Percentiles rank a stretch among this genome's conserved stretches.
Evolutionary conservation across 768 basidiomycete species (phyloP).

Genomic region (Tylopilus sp.): DNA sequence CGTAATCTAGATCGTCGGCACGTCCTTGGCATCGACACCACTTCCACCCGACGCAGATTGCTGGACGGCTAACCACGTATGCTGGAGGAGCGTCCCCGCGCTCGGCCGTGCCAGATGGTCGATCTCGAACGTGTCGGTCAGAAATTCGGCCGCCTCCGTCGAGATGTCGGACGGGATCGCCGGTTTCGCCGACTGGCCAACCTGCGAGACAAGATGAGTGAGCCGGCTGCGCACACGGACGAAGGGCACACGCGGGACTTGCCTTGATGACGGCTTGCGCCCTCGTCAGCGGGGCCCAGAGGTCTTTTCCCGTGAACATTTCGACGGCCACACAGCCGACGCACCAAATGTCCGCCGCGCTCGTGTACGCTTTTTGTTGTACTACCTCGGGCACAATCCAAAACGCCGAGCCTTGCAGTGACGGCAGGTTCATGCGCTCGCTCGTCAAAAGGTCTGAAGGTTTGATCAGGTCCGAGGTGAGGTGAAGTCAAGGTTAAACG

Average conservation of each 20-base stretch:
- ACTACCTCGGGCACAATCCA: slow-evolving; percentile 99
- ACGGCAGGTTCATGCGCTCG: slow-evolving; percentile 80
- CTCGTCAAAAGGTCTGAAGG: slow-evolving; percentile 43
- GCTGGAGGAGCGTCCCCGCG: slow-evolving; percentile 69
- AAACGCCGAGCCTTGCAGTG: slow-evolving; percentile 95
- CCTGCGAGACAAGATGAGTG: slow-evolving; percentile 36
- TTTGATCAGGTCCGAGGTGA: background rate
- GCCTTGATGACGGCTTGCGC: slow-evolving; percentile 99
- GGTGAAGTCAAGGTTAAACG: background rate
- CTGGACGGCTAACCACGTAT: slow-evolving; percentile 61
- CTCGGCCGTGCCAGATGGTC: slow-evolving; percentile 79
- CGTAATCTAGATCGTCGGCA: slow-evolving; percentile 31
- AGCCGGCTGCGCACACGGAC: background rate
- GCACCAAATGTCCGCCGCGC: slow-evolving; percentile 95
- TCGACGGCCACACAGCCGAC: slow-evolving; percentile 93
- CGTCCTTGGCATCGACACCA: slow-evolving; percentile 10
- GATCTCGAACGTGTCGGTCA: slow-evolving; percentile 82
- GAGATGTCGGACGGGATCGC: slow-evolving; percentile 90
- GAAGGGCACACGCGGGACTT: background rate
- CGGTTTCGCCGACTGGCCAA: slow-evolving; percentile 87
- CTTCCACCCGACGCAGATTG: slow-evolving; percentile 30
- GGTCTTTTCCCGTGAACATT: slow-evolving; percentile 95
- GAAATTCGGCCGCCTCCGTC: slow-evolving; percentile 81
- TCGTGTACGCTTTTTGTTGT: slow-evolving; percentile 89
- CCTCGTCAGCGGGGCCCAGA: slow-evolving; percentile 93